Percentiles rank a stretch among this genome's conserved stretches.
Conservation (phyloP, 177 flowering plant species). For the Vitis hybrid region DNA sequence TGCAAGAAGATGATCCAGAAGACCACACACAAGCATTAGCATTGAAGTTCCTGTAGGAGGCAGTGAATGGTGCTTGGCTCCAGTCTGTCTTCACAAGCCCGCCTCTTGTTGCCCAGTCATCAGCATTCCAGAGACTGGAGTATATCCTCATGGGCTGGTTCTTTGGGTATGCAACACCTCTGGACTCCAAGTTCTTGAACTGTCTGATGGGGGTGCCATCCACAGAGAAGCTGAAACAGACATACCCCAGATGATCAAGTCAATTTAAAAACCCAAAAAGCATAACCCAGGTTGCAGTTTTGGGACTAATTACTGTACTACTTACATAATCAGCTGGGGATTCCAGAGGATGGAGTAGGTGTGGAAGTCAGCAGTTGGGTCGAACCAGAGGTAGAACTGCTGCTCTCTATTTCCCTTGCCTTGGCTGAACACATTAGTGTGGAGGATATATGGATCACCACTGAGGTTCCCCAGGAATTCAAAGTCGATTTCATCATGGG, state of each 20-base stretch:
- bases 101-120: constrained; percentile 38
- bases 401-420: constrained; percentile 30
- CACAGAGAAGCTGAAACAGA: constrained; percentile 11
- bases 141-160: constrained; percentile 26
- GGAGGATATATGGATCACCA: constrained; percentile 26
- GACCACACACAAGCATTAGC: constrained; percentile 26
- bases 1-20: constrained; percentile 15
- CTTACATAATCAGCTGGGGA: constrained; percentile 18
- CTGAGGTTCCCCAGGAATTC: constrained; percentile 28
- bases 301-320: no score
- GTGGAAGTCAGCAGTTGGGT: constrained; percentile 27
- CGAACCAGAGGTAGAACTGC: constrained; percentile 28
- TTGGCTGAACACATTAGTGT: constrained; percentile 21
- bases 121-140: constrained; percentile 36
- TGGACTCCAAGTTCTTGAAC: constrained; percentile 26
- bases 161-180: constrained; percentile 28
- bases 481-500: constrained; percentile 27
- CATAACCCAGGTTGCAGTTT: not conserved
- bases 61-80: constrained; percentile 34
- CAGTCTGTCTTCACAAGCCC: constrained; percentile 37
- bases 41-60: constrained; percentile 23
- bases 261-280: not conserved
- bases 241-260: not conserved
- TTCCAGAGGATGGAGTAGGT: constrained; percentile 33
- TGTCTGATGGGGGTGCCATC: constrained; percentile 30